These are phyloP conservation scores for Epichloe sibirici DNA, from an alignment of 2,329 filamentous ascomycete species.

Conservation along the genomic window DNA sequence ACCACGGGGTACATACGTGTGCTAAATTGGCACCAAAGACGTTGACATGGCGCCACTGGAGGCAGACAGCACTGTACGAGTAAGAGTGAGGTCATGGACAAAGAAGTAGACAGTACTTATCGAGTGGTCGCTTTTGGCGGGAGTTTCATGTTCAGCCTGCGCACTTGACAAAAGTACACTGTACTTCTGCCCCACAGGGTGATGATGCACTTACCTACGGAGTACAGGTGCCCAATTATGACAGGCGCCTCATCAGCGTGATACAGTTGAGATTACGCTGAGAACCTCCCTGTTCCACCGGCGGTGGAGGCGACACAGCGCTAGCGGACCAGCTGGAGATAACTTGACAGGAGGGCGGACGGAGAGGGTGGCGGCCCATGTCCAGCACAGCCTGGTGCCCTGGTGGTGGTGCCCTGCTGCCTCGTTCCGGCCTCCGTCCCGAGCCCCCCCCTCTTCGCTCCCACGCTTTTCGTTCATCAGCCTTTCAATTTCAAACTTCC, in stretches of 20 bases:
- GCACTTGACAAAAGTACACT: background rate
- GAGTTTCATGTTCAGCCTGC: background rate
- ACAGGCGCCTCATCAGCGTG: background rate
- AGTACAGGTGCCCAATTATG: background rate
- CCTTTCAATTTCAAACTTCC: conserved; percentile 17
- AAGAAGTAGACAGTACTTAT: background rate
- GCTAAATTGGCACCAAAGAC: too few relatives aligned
- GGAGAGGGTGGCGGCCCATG: background rate
- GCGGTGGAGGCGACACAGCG: background rate
- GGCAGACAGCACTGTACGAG: too few relatives aligned
- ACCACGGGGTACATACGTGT: background rate
- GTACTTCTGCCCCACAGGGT: background rate
- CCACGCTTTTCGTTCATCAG: conserved; percentile 21
- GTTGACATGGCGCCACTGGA: background rate
- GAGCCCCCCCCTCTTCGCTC: conserved; percentile 20
- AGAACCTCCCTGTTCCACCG: background rate
- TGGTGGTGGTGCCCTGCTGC: conserved; percentile 1
- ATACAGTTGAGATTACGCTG: background rate
- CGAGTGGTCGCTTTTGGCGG: background rate
- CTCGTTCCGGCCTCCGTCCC: conserved; percentile 13
- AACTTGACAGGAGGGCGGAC: background rate
- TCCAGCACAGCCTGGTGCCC: background rate
- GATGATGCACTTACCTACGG: too few relatives aligned
- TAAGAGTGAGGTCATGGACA: background rate
- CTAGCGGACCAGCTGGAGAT: background rate